Base-by-base conservation (phyloP, 2,329 filamentous ascomycete genomes). In the Diaporthe sp. region DNA sequence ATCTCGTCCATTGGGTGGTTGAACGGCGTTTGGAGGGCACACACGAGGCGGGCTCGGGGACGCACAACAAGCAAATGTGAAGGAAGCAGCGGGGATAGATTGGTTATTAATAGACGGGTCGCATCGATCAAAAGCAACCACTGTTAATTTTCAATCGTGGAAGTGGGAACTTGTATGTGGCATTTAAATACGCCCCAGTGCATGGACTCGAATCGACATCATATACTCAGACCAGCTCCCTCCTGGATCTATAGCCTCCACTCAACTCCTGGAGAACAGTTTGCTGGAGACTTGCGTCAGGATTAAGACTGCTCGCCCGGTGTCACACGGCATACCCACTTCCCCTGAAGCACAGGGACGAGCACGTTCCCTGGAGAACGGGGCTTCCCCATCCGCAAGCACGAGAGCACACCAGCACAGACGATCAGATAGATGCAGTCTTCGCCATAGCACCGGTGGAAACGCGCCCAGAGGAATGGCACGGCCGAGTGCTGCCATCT, bases 21-120 rank as follows among this genome's bases (percentile, higher is more conserved):
- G 65, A 70, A 42, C n/a, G 65, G 65, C 65, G 65, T 70, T 70
- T 70, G 65, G 65, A 70, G 49, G 65, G 49, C 65, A 55, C 47
- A 70, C 17, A 55, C 65, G 65, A 70, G 37, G 65, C 34, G 65
- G 49, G 42, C 47, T 42, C n/a, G 49, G 65, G 42, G 49, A 49
- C 65, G 65, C 34, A n/a, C 49, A 42, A 34, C n/a, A 42, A 70
- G 65, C 34, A 55, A 20, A 42, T 42, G 65, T 55, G 65, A 70
- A 34, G 65, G 65, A 70, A 34, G 65, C 47, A 6, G 55, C 49
- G 65, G 47, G 47, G 49, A 70, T 70, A 70, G 65, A 70, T 74
- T 76, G 73, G 73, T 71, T 75, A 72, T 71, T 72, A 67, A 65
- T 75, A 75, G 73, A 75, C 34, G 55, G 71, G 63, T 61, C 61